phyloP scores from a whole-genome alignment of 2,329 filamentous ascomycete genomes.

The Thielaviopsis euricoi region DNA sequence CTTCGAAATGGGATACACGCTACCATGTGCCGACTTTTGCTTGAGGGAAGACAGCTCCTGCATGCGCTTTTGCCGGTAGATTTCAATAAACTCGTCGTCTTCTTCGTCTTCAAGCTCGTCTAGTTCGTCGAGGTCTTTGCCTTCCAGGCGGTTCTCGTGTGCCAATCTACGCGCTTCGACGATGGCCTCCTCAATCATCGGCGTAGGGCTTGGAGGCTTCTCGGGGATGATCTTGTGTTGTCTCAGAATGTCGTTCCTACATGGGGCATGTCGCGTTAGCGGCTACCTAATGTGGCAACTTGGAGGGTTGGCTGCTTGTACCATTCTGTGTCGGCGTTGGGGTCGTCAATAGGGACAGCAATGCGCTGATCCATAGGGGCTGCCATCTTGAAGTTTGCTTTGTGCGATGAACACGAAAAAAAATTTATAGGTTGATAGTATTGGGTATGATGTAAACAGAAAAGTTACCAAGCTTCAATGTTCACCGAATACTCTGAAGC shows the following conservation, averaged over 20 bases:
- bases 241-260: constrained; percentile 93
- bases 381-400: constrained; percentile 29
- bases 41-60: constrained; percentile 62
- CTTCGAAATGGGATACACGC: constrained; percentile 87
- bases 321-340: constrained; percentile 98
- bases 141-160: constrained; percentile 82
- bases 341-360: constrained; percentile 78
- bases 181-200: constrained; percentile 89
- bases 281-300: neutral
- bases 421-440: too few species aligned
- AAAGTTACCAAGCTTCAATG: neutral
- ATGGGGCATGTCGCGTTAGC: neutral
- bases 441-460: neutral
- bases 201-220: constrained; percentile 87
- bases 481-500: too few species aligned
- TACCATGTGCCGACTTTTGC: constrained; percentile 66
- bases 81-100: constrained; percentile 78
- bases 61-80: constrained; percentile 77
- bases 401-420: neutral
- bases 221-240: constrained; percentile 97
- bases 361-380: constrained; percentile 47
- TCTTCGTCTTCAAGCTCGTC: constrained; percentile 90
- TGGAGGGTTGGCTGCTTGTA: constrained; percentile 20
- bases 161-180: constrained; percentile 67
- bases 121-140: constrained; percentile 86